Conservation (phyloP, 306 rosid genomes). For the Cucumis cinereus region DNA sequence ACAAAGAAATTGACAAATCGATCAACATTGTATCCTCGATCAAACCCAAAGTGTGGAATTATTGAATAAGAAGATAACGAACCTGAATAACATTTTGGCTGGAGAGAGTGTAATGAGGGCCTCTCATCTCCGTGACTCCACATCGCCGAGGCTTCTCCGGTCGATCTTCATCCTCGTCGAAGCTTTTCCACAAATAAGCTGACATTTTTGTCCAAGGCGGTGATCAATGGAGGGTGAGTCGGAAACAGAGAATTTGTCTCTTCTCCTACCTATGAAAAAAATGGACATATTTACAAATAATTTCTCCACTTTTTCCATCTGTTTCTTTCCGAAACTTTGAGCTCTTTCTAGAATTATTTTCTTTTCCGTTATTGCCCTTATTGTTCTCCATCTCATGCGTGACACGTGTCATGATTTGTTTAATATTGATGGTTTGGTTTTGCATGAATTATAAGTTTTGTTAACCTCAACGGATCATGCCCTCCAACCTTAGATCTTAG, state of each 20-base stretch:
- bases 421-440: too few species aligned
- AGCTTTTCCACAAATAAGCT: slow-evolving; percentile 60
- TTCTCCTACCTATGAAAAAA: neutral
- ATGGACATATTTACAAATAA: neutral
- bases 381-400: neutral
- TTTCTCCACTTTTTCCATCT: neutral
- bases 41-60: neutral
- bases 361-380: neutral
- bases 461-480: too few species aligned
- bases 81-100: slow-evolving; percentile 63
- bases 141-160: slow-evolving; percentile 73
- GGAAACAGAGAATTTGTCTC: neutral
- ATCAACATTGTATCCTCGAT: neutral
- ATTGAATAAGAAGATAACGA: neutral
- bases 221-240: neutral
- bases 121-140: slow-evolving; percentile 81
- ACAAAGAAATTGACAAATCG: neutral
- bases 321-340: neutral
- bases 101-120: slow-evolving; percentile 46
- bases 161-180: slow-evolving; percentile 74
- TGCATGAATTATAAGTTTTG: too few species aligned
- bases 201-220: slow-evolving; percentile 24
- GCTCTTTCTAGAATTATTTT: slow-evolving; percentile 8
- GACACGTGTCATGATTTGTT: neutral
- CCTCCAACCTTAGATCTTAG: too few species aligned